Conservation (phyloP, 495 filamentous ascomycete genomes). For the Ascobolus immersus region DNA sequence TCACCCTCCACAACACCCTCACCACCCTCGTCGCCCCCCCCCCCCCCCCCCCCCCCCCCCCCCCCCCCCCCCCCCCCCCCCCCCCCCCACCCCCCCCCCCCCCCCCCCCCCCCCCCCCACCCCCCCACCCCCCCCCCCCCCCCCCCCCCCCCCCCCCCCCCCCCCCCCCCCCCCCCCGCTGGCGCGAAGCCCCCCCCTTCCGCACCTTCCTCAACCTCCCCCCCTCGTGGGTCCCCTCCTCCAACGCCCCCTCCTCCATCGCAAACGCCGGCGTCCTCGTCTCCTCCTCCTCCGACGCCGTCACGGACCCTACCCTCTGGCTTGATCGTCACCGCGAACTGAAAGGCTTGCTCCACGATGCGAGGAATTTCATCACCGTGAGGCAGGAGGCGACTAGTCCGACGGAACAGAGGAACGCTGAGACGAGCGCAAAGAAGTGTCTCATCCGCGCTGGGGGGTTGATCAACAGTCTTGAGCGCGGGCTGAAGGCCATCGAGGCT, state of each 20-base stretch:
- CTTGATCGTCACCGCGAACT: constrained; percentile 63
- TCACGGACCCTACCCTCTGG: constrained; percentile 62
- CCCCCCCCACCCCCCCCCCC: constrained; percentile 49
- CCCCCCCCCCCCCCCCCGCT: constrained; percentile 43
- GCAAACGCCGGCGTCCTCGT: constrained; percentile 20
- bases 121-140: constrained; percentile 51
- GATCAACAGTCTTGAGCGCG: constrained; percentile 41
- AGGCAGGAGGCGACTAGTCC: constrained; percentile 48
- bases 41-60: constrained; percentile 32
- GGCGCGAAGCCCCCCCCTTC: constrained; percentile 70
- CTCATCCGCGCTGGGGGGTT: constrained; percentile 49
- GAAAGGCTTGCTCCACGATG: constrained; percentile 61
- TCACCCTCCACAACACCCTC: constrained; percentile 44
- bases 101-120: constrained; percentile 61
- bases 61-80: constrained; percentile 65
- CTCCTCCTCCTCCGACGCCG: constrained; percentile 20
- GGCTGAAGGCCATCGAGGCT: constrained; percentile 28
- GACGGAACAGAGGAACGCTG: constrained; percentile 49
- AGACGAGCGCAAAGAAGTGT: constrained; percentile 53
- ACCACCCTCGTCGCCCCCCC: constrained; percentile 31
- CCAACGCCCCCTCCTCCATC: constrained; percentile 20
- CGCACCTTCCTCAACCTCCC: constrained; percentile 69
- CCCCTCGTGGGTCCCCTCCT: constrained; percentile 20
- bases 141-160: constrained; percentile 62
- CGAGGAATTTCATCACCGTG: constrained; percentile 42